phyloP scores from a whole-genome alignment of 352 stramenopile genomes.

The Phytophthora constricta region DNA sequence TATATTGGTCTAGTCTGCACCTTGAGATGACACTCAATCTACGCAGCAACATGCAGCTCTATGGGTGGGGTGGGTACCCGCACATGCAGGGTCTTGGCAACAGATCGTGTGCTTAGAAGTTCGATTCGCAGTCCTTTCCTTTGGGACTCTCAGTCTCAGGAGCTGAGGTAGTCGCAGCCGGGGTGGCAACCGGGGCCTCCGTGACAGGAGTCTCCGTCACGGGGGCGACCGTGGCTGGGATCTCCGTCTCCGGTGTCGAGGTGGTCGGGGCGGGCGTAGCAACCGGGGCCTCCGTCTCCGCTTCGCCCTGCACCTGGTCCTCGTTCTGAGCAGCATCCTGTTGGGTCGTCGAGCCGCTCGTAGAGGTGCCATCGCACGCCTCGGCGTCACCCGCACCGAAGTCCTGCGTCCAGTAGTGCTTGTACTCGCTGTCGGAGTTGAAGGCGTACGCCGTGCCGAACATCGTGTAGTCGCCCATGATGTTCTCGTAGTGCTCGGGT shows the following conservation, averaged over 20 bases:
- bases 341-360: conserved; percentile 18
- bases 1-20: conserved; percentile 29
- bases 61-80: conserved; percentile 2
- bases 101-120: conserved; percentile 21
- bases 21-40: conserved; percentile 32
- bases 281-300: background rate
- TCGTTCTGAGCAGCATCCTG: conserved; percentile 23
- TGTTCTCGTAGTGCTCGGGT: conserved; percentile 40
- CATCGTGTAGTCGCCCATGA: conserved; percentile 49
- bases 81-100: background rate
- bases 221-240: background rate
- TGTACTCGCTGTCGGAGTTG: conserved; percentile 35
- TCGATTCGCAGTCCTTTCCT: conserved; percentile 28
- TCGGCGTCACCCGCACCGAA: conserved; percentile 49
- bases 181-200: conserved; percentile 2
- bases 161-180: conserved; percentile 5
- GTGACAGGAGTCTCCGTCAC: conserved; percentile 17
- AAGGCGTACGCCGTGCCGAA: conserved; percentile 43
- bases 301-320: conserved; percentile 25
- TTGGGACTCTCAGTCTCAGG: conserved; percentile 11
- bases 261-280: background rate
- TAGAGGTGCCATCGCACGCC: conserved; percentile 19
- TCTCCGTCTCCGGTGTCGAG: background rate
- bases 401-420: conserved; percentile 71
- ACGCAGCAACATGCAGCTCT: conserved; percentile 26